These are phyloP conservation scores for Conticribra weissflogii DNA, from an alignment of 108 stramenopile genomes.

Conservation along the genomic window DNA sequence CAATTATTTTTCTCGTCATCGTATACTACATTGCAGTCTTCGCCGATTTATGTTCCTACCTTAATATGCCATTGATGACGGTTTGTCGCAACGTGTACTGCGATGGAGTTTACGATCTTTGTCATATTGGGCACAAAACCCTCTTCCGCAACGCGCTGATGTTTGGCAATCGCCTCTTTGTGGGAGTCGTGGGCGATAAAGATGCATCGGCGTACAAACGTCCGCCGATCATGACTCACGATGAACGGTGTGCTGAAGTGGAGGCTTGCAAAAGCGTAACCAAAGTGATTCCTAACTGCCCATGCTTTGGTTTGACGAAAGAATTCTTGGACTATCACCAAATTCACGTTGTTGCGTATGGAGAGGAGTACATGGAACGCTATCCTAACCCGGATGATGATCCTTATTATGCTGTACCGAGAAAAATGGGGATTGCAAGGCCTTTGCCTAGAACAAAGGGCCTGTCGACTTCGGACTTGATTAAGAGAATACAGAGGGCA, in stretches of 20 bases:
- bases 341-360: constrained; percentile 90
- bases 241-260: constrained; percentile 90
- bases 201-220: constrained; percentile 88
- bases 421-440: constrained; percentile 83
- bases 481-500: constrained; percentile 78
- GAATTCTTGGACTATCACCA: constrained; percentile 90
- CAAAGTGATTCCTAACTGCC: constrained; percentile 88
- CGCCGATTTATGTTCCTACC: constrained; percentile 86
- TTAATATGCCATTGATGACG: constrained; percentile 88
- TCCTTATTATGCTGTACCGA: constrained; percentile 78
- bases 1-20: constrained; percentile 75
- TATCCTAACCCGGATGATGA: constrained; percentile 89
- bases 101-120: constrained; percentile 89
- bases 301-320: constrained; percentile 85
- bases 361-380: constrained; percentile 86
- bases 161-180: constrained; percentile 87
- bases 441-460: constrained; percentile 80
- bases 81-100: constrained; percentile 87
- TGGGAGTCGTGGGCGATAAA: constrained; percentile 89
- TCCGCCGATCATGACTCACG: constrained; percentile 87
- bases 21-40: constrained; percentile 91
- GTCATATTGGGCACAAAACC: constrained; percentile 89
- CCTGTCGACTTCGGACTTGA: constrained; percentile 83
- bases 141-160: constrained; percentile 83
- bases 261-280: constrained; percentile 92